Percentiles rank a stretch among this genome's conserved stretches.
These are phyloP conservation scores for Thalassiosira hispida DNA, from an alignment of 352 stramenopile genomes.

Conservation along the genomic window DNA sequence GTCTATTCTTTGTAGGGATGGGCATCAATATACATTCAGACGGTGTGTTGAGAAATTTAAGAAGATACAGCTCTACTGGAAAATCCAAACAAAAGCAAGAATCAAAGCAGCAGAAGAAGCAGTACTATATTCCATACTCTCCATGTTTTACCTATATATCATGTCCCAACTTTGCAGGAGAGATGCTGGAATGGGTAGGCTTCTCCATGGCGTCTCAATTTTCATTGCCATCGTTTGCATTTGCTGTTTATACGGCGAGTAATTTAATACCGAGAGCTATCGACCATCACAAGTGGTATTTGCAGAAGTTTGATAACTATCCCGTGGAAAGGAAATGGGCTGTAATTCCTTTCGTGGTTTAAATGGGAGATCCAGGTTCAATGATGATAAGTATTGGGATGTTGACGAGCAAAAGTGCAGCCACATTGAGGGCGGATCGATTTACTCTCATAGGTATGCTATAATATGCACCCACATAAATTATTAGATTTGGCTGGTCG, in stretches of 20 bases:
- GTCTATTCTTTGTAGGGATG: conserved; percentile 51
- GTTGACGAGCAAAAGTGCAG: no score
- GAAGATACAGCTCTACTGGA: conserved; percentile 34
- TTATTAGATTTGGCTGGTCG: no score
- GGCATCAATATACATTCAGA: conserved; percentile 70
- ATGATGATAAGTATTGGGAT: no score
- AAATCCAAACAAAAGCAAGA: conserved; percentile 22
- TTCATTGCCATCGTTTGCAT: conserved; percentile 59
- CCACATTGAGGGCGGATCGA: no score
- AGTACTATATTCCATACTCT: conserved; percentile 84
- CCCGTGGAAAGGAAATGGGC: conserved; percentile 75
- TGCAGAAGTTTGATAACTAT: conserved; percentile 84
- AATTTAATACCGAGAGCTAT: conserved; percentile 85
- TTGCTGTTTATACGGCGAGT: conserved; percentile 77
- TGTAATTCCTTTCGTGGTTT: conserved; percentile 84
- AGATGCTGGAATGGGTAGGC: conserved; percentile 87
- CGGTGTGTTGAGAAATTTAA: conserved; percentile 76
- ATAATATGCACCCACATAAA: no score
- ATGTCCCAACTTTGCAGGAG: conserved; percentile 86
- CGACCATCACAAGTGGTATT: conserved; percentile 86
- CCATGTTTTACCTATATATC: conserved; percentile 83
- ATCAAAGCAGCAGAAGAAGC: neutral
- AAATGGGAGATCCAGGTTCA: neutral
- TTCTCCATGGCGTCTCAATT: conserved; percentile 77
- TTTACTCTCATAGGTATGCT: no score